Evolutionary conservation across 805 yeast genomes (phyloP), one percentile per base, ranked within the genome.

Genomic region (Metschnikowia amazonensis): DNA sequence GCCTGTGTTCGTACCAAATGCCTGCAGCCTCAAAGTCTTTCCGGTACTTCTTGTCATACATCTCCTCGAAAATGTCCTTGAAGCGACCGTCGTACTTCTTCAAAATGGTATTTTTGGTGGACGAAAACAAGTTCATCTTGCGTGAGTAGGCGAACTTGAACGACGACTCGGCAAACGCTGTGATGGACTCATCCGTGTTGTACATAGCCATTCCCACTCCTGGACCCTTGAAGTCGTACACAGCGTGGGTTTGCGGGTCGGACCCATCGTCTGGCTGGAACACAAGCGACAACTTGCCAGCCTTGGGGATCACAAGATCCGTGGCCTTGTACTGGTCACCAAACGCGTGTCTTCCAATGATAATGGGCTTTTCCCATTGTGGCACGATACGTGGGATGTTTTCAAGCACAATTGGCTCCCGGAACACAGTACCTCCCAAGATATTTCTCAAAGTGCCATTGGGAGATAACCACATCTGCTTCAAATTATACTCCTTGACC

Each of bases 291-390:
- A 86, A 67, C 43, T 75, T 74, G 51, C 94, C 94, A 5, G 84
- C 79, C 42, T 77, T 79, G 23, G 82, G 81, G 45, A 85, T 70
- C 41, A 84, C 77, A 36, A 82, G 64, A 64, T 86, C 90, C 14
- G 89, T 83, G 44, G 90, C 89, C 66, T 84, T 85, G 64, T 86
- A 86, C 67, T 86, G 92, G 63, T 86, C 94, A 52, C 89, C 92
- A 60, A 79, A 83, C 13, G 92, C 92, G 52, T 86, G 94, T 79
- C 94, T 82, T 47, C 94, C 94, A 56, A 86, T 86, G 44, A 86
- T 81, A 58, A 86, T 86, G 49, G 92, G 92, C 60, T 84, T 77
- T 60, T 83, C 81, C 94, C 94, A 86, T 29, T 82, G 80, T 27
- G 89, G 88, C 34, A 86, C 81, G 46, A 86, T 69, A 60, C 94